Percentiles rank a stretch among this genome's conserved stretches.
Evolutionary conservation across 768 basidiomycete genomes (phyloP).

Genomic region (Hygrophoropsis aurantiaca): DNA sequence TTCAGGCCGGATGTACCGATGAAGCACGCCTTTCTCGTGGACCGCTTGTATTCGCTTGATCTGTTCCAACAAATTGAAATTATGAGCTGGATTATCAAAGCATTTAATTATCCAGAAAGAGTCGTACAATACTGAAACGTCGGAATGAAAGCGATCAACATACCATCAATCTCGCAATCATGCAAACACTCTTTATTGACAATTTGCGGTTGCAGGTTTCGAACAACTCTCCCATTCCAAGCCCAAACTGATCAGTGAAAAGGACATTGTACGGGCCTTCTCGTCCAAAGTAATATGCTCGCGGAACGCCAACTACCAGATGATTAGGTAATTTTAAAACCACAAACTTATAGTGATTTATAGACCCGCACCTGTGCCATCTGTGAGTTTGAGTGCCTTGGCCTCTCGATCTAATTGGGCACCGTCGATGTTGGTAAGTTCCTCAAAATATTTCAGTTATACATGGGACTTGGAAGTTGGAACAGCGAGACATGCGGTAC

Average conservation of each 20-base stretch:
- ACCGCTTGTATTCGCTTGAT: conserved; percentile 95
- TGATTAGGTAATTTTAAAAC: too few species aligned
- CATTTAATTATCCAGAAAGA: too few species aligned
- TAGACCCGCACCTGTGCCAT: conserved; percentile 71
- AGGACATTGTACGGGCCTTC: conserved; percentile 97
- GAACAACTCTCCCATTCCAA: conserved; percentile 95
- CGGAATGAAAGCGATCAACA: conserved; percentile 21
- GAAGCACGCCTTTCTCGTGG: conserved; percentile 97
- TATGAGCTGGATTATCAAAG: too few species aligned
- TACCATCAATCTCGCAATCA: conserved; percentile 99
- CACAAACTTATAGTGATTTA: not conserved
- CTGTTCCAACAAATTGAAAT: conserved; percentile 40
- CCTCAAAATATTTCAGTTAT: conserved; percentile 40
- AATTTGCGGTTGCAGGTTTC: conserved; percentile 99
- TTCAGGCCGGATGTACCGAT: conserved; percentile 98
- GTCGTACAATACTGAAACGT: too few species aligned
- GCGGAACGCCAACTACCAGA: conserved; percentile 86
- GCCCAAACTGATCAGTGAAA: conserved; percentile 94
- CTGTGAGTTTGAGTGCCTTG: conserved; percentile 92
- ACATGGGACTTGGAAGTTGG: conserved; percentile 9
- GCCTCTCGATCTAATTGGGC: conserved; percentile 98
- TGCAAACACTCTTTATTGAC: conserved; percentile 95
- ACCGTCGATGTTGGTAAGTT: conserved; percentile 95
- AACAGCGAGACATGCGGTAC: conserved; percentile 27
- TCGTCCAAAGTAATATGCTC: conserved; percentile 98